Percentiles rank a stretch among this genome's conserved stretches.
Evolutionary conservation across 768 basidiomycete species (phyloP).

Genomic region (Cystofilobasidium bisporidii): DNA sequence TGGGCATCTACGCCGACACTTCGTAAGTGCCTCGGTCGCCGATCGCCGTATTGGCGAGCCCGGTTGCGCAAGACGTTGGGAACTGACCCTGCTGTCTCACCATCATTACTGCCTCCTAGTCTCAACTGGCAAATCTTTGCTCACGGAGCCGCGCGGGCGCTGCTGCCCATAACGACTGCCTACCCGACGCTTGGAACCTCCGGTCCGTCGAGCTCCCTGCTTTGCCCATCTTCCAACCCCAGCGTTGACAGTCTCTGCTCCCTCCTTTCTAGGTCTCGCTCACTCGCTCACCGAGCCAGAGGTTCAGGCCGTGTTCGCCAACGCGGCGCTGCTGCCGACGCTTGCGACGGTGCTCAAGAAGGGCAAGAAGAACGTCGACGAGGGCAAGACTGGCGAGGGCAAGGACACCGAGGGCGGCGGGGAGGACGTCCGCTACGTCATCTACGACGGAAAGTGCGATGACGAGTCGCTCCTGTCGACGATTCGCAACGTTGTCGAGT

Average conservation of each 20-base stretch:
- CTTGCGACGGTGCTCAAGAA: constrained; percentile 61
- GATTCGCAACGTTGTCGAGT: constrained; percentile 10
- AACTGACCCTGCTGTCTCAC: neutral
- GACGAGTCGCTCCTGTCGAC: constrained; percentile 37
- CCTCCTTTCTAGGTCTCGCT: constrained; percentile 56
- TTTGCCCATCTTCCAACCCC: too few species aligned
- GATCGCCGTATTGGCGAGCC: neutral
- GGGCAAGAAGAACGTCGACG: constrained; percentile 45
- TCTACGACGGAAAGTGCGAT: constrained; percentile 65
- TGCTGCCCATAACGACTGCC: constrained; percentile 36
- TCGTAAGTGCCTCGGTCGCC: constrained; percentile 23
- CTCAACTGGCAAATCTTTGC: constrained; percentile 37
- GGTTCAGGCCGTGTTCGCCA: constrained; percentile 78
- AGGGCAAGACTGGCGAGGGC: constrained; percentile 17
- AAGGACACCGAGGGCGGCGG: constrained; percentile 25
- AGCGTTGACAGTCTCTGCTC: neutral
- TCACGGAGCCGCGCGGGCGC: constrained; percentile 17
- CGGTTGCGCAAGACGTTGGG: neutral
- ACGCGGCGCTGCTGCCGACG: constrained; percentile 68
- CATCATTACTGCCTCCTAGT: neutral
- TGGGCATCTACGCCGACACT: constrained; percentile 39
- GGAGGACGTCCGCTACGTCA: constrained; percentile 57
- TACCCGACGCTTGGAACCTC: constrained; percentile 38
- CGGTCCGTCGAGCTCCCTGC: constrained; percentile 2
- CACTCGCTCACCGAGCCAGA: constrained; percentile 86